Percentiles rank a stretch among this genome's conserved stretches.
Evolutionary conservation across 2,329 filamentous ascomycete species (phyloP).

Genomic region (Cytospora leucostoma): DNA sequence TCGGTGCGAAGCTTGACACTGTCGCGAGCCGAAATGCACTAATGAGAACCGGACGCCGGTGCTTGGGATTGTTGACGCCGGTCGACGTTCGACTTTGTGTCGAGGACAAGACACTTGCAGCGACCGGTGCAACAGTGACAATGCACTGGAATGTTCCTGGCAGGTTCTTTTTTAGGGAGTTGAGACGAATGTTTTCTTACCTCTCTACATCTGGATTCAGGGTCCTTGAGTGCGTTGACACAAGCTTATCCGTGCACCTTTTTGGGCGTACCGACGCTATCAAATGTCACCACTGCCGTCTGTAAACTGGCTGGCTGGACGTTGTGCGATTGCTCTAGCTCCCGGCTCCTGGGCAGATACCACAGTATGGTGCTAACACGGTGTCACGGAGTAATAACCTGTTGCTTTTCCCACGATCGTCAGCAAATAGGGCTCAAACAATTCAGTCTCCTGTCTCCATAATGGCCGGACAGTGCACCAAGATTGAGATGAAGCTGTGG

Average conservation of each 20-base stretch:
- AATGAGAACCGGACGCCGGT: slow-evolving; percentile 20
- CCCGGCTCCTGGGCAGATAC: slow-evolving; percentile 21
- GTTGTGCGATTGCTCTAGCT: slow-evolving; percentile 20
- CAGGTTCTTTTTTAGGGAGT: slow-evolving; percentile 23
- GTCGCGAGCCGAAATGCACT: slow-evolving; percentile 30
- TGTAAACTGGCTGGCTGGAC: slow-evolving; percentile 12
- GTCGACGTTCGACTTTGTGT: slow-evolving; percentile 7
- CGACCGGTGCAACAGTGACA: slow-evolving; percentile 20
- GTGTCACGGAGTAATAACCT: slow-evolving; percentile 10
- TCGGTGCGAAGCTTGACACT: slow-evolving; percentile 27
- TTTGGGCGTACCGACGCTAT: slow-evolving; percentile 19
- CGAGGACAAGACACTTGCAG: slow-evolving; percentile 13
- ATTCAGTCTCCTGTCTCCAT: slow-evolving; percentile 11
- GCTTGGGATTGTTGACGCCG: slow-evolving; percentile 10
- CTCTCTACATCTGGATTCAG: slow-evolving; percentile 27
- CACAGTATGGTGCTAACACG: slow-evolving; percentile 10
- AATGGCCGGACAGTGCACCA: slow-evolving; percentile 19
- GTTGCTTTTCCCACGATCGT: slow-evolving; percentile 15
- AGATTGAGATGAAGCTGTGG: slow-evolving; percentile 16
- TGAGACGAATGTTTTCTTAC: slow-evolving; percentile 27
- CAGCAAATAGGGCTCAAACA: slow-evolving; percentile 25
- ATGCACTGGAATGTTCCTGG: slow-evolving; percentile 28
- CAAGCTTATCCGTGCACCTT: slow-evolving; percentile 22
- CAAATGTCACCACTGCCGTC: slow-evolving; percentile 18
- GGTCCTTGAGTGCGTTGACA: slow-evolving; percentile 16